A percentile compares a stretch with the other conserved stretches of the same genome.
Evolutionary conservation across 2,329 filamentous ascomycete species (phyloP).

Genomic region (Neofusicoccum umdonicola): DNA sequence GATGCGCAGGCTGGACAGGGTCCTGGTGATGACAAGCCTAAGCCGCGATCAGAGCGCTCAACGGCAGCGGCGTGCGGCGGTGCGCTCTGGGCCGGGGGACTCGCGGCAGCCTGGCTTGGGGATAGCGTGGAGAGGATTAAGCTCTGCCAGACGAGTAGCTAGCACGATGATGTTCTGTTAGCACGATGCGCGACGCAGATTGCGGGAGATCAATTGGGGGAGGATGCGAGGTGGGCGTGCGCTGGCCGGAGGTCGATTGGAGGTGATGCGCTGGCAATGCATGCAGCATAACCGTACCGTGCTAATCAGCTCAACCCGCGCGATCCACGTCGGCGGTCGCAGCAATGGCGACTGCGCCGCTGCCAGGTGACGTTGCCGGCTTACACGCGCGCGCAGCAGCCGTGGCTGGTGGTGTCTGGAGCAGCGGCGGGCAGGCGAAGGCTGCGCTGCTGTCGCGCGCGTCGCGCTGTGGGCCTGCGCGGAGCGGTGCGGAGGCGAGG

Average conservation of each 20-base stretch:
- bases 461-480: constrained; percentile 19
- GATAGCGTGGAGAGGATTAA: constrained; percentile 28
- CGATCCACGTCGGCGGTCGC: constrained; percentile 11
- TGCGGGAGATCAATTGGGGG: constrained; percentile 14
- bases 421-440: not conserved
- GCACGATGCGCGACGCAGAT: constrained; percentile 12
- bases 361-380: constrained; percentile 8
- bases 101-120: constrained; percentile 20
- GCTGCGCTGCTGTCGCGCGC: constrained; percentile 17
- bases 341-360: constrained; percentile 5
- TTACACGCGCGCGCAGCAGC: constrained; percentile 11
- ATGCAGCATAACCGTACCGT: constrained; percentile 21
- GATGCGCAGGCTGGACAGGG: constrained; percentile 30
- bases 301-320: constrained; percentile 3
- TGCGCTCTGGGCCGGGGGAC: constrained; percentile 6
- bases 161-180: constrained; percentile 19
- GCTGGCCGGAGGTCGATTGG: constrained; percentile 41
- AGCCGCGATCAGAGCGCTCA: constrained; percentile 6
- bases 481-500: not conserved
- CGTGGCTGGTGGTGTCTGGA: constrained; percentile 9
- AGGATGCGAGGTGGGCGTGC: constrained; percentile 8
- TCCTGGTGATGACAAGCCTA: constrained; percentile 21
- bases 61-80: constrained; percentile 2
- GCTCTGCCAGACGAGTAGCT: constrained; percentile 33
- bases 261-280: constrained; percentile 45